These are phyloP conservation scores for Thecaphora thlaspeos DNA, from an alignment of 1,284 basidiomycete genomes.

Conservation along the genomic window DNA sequence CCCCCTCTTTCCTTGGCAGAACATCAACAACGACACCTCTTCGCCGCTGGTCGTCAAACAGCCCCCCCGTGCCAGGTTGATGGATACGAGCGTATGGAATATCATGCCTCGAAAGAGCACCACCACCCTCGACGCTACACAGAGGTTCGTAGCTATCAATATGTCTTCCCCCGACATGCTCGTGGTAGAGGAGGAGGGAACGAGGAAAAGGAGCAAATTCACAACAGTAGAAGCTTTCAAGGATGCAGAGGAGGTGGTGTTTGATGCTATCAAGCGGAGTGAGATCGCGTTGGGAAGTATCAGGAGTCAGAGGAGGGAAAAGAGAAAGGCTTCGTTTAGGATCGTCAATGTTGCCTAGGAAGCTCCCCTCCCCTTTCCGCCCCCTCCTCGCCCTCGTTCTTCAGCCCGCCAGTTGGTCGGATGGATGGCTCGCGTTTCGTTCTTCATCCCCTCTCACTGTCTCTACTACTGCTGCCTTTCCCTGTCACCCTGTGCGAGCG, in stretches of 20 bases:
- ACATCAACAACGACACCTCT: not conserved
- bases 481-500: too few relatives aligned
- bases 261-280: not conserved
- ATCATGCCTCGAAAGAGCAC: not conserved
- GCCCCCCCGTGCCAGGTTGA: not conserved
- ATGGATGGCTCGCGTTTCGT: too few relatives aligned
- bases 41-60: not conserved
- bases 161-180: too few relatives aligned
- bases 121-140: not conserved
- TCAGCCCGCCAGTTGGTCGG: too few relatives aligned
- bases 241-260: not conserved
- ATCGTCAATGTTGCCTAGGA: not conserved
- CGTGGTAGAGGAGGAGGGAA: too few relatives aligned
- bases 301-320: not conserved
- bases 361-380: too few relatives aligned
- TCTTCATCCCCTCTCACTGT: too few relatives aligned
- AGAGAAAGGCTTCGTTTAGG: not conserved
- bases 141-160: not conserved
- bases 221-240: not conserved
- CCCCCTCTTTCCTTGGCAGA: slow-evolving; percentile 15
- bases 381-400: too few relatives aligned
- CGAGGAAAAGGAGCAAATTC: too few relatives aligned
- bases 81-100: not conserved
- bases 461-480: too few relatives aligned
- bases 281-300: not conserved